A percentile compares a stretch with the other conserved stretches of the same genome.
phyloP scores from a whole-genome alignment of 768 basidiomycete species.

The Russula sp. region DNA sequence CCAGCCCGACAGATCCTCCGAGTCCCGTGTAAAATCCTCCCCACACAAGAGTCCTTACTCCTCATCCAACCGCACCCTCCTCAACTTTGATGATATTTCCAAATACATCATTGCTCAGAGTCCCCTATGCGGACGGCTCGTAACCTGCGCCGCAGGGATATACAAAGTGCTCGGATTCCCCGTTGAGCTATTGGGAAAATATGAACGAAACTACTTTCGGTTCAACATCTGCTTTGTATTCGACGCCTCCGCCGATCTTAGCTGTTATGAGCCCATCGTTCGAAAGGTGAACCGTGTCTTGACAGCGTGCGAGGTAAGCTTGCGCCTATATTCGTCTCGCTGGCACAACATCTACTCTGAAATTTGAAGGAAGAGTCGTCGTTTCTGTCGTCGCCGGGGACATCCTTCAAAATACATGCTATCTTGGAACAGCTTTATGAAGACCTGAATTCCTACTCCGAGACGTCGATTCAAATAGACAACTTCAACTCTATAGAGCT shows the following conservation, averaged over 20 bases:
- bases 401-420: slow-evolving; percentile 60
- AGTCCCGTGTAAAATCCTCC: slow-evolving; percentile 33
- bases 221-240: slow-evolving; percentile 98
- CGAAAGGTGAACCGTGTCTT: slow-evolving; percentile 91
- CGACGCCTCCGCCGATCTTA: slow-evolving; percentile 81
- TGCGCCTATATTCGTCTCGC: neutral
- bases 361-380: slow-evolving; percentile 69
- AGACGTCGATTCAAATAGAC: slow-evolving; percentile 88
- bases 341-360: neutral
- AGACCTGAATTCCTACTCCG: slow-evolving; percentile 94
- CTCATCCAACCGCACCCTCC: slow-evolving; percentile 51
- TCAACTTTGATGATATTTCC: slow-evolving; percentile 87
- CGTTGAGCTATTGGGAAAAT: slow-evolving; percentile 62
- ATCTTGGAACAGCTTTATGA: slow-evolving; percentile 96
- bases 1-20: slow-evolving; percentile 37
- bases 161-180: slow-evolving; percentile 93
- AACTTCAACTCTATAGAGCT: slow-evolving; percentile 91
- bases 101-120: slow-evolving; percentile 91
- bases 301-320: slow-evolving; percentile 75
- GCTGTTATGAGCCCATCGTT: slow-evolving; percentile 93
- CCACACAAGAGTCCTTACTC: slow-evolving; percentile 34
- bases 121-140: slow-evolving; percentile 78
- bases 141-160: slow-evolving; percentile 73
- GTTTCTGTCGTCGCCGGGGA: slow-evolving; percentile 72
- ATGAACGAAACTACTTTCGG: slow-evolving; percentile 81